Evolutionary conservation across 257 asterid species (phyloP).

Genomic region (Nyctanthes arbortristis): DNA sequence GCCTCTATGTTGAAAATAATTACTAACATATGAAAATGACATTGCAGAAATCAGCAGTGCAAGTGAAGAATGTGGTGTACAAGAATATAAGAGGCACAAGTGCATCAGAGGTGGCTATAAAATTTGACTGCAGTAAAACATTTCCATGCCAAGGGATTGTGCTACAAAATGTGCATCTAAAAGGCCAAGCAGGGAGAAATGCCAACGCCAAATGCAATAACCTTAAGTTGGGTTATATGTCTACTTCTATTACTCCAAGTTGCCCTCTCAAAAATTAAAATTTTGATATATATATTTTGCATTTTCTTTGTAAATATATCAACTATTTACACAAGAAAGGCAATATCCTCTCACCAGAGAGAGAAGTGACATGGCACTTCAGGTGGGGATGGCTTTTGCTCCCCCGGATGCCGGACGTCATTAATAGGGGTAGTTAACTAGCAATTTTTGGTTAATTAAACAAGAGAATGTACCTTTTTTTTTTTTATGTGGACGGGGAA

Average conservation of each 20-base stretch:
- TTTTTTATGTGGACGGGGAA: no score
- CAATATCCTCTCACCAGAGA: no score
- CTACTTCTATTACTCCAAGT: conserved; percentile 51
- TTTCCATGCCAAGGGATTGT: conserved; percentile 63
- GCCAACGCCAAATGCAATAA: conserved; percentile 59
- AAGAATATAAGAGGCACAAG: conserved; percentile 72
- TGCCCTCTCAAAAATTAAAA: conserved; percentile 31
- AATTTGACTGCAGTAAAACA: conserved; percentile 53
- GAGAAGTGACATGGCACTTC: no score
- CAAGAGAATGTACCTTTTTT: no score
- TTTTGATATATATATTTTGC: no score
- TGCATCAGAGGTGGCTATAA: conserved; percentile 52
- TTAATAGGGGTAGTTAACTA: no score
- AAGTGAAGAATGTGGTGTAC: conserved; percentile 56
- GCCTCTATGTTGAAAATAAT: no score
- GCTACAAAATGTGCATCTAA: conserved; percentile 56
- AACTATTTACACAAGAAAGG: not conserved
- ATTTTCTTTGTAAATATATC: not conserved
- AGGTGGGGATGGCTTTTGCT: no score
- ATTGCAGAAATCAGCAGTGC: conserved; percentile 57
- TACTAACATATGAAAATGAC: not conserved
- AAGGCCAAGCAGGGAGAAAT: conserved; percentile 22
- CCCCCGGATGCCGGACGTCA: no score
- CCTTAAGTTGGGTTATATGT: conserved; percentile 12
- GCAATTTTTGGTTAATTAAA: no score